phyloP scores from a whole-genome alignment of 2,329 filamentous ascomycete species.

The Cladophialophora immunda region DNA sequence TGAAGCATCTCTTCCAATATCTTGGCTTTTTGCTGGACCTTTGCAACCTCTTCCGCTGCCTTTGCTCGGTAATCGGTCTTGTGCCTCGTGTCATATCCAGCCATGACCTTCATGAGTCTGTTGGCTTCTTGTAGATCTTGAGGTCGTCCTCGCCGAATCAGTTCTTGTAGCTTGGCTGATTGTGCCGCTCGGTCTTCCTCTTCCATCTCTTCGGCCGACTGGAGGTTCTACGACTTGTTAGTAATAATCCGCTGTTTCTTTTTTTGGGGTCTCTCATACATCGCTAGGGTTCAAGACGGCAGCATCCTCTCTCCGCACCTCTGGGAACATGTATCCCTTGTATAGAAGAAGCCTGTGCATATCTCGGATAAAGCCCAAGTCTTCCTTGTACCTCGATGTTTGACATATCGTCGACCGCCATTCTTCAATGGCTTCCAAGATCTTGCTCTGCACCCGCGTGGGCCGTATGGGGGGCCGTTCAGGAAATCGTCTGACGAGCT shows the following conservation, averaged over 20 bases:
- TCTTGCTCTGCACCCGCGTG: conserved; percentile 87
- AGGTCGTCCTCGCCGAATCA: conserved; percentile 90
- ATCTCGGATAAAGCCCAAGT: conserved; percentile 93
- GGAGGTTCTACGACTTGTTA: conserved; percentile 74
- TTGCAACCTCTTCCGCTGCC: conserved; percentile 91
- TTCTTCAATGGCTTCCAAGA: conserved; percentile 96
- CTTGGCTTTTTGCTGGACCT: conserved; percentile 94
- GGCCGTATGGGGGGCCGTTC: conserved; percentile 88
- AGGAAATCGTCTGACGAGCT: conserved; percentile 93
- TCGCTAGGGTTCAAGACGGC: conserved; percentile 97
- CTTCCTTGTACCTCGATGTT: conserved; percentile 96
- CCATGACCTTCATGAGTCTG: conserved; percentile 98
- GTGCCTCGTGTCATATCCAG: conserved; percentile 90
- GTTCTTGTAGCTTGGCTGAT: conserved; percentile 96
- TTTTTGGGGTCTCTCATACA: conserved; percentile 64
- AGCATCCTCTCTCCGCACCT: conserved; percentile 90
- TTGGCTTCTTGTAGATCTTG: conserved; percentile 97
- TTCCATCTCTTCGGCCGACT: conserved; percentile 98
- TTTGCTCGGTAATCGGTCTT: conserved; percentile 99
- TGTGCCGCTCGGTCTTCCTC: conserved; percentile 94
- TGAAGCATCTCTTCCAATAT: conserved; percentile 92
- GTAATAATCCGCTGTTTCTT: conserved; percentile 21
- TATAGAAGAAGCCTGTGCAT: conserved; percentile 97
- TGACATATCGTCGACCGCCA: conserved; percentile 98
- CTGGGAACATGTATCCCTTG: conserved; percentile 96